Evolutionary conservation across 768 basidiomycete genomes (phyloP), one percentile per base, ranked within the genome.

Genomic region (Kwoniella botswanensis): DNA sequence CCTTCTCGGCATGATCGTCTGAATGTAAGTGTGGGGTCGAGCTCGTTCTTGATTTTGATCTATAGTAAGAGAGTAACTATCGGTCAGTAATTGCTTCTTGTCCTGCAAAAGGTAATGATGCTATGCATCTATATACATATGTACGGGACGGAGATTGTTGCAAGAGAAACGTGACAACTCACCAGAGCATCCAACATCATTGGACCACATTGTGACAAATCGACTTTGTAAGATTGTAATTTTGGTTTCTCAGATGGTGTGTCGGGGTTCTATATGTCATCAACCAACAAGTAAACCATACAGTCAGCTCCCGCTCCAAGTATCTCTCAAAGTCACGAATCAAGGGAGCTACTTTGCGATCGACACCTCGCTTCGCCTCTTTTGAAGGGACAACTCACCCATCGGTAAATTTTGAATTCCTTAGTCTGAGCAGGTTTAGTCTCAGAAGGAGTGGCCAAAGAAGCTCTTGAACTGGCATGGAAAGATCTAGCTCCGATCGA

Each of bases 1-100:
- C 96, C 82, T 69, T 84, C 84, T 66, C 84, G 71, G 74, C 84
- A 84, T 18, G 84, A 84, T 74, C 82, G 76, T 65, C 97, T 90
- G 88, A 99, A 98, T 5, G 96, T 98, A 42, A 99, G 87, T 1
- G 96, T 98, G 2, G 96, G 92, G 86, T 98, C 97, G 35, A 96
- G 81, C 84, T 98, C 96, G 85, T 97, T 98, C 89, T 99, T 99
- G 83, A 99, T 98, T 86, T 98, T 98, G 86, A 98, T 97, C 78
- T 83, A 72, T 64, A 84, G 90, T 90, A 29, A 29, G 2, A 22
- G 61, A n/a, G 55, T 58, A 12, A 65, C 35, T 35, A 35, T 35
- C 1, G 5, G 7, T 35, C 35, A 35, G 35, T 35, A 6, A 35
- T 35, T 35, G 35, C 35, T 35, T 35, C 35, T 35, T 1, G 6